phyloP scores from a whole-genome alignment of 768 basidiomycete species.

The Inosperma sp. region DNA sequence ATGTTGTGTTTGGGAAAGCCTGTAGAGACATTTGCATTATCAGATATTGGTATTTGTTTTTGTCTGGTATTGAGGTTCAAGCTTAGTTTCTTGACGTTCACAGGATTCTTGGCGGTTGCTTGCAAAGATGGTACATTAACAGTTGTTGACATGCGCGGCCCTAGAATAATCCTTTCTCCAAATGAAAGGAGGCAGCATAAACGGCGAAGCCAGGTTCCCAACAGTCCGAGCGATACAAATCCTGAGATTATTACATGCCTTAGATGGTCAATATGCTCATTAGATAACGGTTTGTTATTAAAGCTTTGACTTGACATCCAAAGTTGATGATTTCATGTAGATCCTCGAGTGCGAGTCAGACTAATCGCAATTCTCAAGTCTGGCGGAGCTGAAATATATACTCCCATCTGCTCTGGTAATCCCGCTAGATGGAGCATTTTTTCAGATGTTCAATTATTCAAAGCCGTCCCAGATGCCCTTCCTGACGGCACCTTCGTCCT shows the following conservation, averaged over 20 bases:
- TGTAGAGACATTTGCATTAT: conserved; percentile 55
- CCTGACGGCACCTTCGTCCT: conserved; percentile 49
- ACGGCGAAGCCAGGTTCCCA: conserved; percentile 29
- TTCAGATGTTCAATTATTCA: conserved; percentile 32
- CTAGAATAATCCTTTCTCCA: conserved; percentile 57
- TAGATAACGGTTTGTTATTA: conserved; percentile 45
- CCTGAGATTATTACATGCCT: conserved; percentile 50
- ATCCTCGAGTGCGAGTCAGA: conserved; percentile 46
- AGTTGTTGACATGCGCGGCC: conserved; percentile 72
- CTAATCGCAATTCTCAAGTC: conserved; percentile 58
- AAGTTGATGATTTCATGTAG: conserved; percentile 23
- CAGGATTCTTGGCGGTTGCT: conserved; percentile 76
- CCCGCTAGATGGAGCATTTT: conserved; percentile 35
- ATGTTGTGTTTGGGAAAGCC: conserved; percentile 48
- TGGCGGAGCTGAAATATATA: conserved; percentile 58
- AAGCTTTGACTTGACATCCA: conserved; percentile 1
- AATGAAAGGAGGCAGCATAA: conserved; percentile 38
- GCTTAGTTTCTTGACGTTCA: conserved; percentile 6
- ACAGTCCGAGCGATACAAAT: conserved; percentile 29
- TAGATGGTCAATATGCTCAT: conserved; percentile 60
- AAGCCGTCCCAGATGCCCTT: conserved; percentile 43
- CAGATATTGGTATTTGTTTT: conserved; percentile 60
- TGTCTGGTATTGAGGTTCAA: not conserved
- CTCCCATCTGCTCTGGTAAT: conserved; percentile 35
- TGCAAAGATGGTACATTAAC: conserved; percentile 56